Conservation (phyloP, 805 yeast genomes). For the Yamadazyma laniorum region DNA sequence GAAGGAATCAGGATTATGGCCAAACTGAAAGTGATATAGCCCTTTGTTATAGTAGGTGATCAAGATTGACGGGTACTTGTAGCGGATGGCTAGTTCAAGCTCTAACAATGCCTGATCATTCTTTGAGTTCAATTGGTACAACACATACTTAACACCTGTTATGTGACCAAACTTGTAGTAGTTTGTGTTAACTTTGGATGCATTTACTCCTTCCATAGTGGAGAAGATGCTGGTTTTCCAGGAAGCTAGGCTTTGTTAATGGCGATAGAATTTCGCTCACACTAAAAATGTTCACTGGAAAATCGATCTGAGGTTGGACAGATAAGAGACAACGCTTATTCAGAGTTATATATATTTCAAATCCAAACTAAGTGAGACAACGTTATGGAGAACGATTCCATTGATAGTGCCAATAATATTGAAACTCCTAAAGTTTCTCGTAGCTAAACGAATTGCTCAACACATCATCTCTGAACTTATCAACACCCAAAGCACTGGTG, state of each 20-base stretch:
- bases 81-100: conserved; percentile 36
- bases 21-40: conserved; percentile 34
- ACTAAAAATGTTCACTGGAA: too few species aligned
- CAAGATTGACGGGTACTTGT: conserved; percentile 35
- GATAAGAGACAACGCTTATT: too few species aligned
- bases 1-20: conserved; percentile 19
- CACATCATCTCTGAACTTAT: conserved; percentile 25
- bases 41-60: conserved; percentile 42
- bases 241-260: too few species aligned
- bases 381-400: too few species aligned
- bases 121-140: conserved; percentile 26
- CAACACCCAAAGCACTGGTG: conserved; percentile 31
- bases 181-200: conserved; percentile 34
- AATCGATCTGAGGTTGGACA: too few species aligned
- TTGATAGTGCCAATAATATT: too few species aligned
- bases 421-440: too few species aligned
- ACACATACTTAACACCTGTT: conserved; percentile 25
- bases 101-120: conserved; percentile 41
- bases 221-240: not conserved
- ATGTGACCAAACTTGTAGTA: conserved; percentile 42
- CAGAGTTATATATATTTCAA: too few species aligned
- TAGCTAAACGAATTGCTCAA: conserved; percentile 24
- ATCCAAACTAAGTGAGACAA: too few species aligned
- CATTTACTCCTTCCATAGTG: conserved; percentile 15
- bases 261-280: too few species aligned